Conservation (phyloP, 345 rosid species). For the Euphorbia pulcherrima region DNA sequence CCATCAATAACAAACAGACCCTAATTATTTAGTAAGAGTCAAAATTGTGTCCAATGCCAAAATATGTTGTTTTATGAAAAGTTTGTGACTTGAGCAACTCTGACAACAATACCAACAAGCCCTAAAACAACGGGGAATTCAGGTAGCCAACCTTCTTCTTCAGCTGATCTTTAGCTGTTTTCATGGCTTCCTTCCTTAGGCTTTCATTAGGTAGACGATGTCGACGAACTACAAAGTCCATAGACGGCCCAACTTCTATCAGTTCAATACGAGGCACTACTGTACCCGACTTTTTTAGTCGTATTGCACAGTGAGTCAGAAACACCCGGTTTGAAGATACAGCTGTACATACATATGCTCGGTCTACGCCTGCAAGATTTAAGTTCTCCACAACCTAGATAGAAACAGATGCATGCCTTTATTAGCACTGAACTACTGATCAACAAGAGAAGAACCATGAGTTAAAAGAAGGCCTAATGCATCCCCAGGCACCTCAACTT, state of each 20-base stretch:
- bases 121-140: neutral
- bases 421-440: neutral
- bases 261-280: constrained; percentile 88
- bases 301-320: constrained; percentile 77
- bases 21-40: no score
- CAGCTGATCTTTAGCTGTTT: constrained; percentile 53
- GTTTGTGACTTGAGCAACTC: no score
- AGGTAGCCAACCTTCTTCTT: constrained; percentile 71
- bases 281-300: constrained; percentile 81
- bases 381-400: constrained; percentile 80
- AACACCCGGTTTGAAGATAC: constrained; percentile 56
- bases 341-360: constrained; percentile 80
- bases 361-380: constrained; percentile 82
- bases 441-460: neutral
- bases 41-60: no score
- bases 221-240: constrained; percentile 90
- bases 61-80: no score
- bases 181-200: constrained; percentile 83
- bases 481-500: no score
- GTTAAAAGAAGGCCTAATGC: neutral
- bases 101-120: no score
- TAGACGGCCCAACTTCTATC: constrained; percentile 90
- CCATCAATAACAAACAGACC: no score
- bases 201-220: constrained; percentile 82
- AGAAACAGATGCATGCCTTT: constrained; percentile 12